These are phyloP conservation scores for Naganishia cerealis DNA, from an alignment of 1,284 basidiomycete species.

Conservation along the genomic window DNA sequence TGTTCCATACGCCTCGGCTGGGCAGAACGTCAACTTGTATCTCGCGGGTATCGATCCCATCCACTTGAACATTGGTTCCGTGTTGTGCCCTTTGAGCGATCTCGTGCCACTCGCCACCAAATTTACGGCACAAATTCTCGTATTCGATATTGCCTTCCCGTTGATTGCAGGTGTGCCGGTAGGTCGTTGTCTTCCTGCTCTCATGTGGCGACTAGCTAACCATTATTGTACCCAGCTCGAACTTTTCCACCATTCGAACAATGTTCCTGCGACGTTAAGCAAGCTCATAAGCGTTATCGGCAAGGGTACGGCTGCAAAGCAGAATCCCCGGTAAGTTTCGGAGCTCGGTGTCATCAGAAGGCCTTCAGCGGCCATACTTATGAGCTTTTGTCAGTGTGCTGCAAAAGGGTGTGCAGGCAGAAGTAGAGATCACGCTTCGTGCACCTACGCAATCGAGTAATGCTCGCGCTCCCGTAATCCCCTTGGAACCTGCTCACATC, in stretches of 20 bases:
- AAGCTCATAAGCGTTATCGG: constrained; percentile 78
- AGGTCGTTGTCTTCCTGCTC: constrained; percentile 40
- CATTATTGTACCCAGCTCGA: constrained; percentile 64
- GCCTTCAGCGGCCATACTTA: not conserved
- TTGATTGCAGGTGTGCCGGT: constrained; percentile 84
- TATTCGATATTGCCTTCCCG: constrained; percentile 89
- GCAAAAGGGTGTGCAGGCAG: constrained; percentile 76
- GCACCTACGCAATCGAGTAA: constrained; percentile 55
- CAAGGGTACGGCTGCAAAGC: constrained; percentile 70
- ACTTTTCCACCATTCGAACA: constrained; percentile 88
- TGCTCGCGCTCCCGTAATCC: constrained; percentile 63
- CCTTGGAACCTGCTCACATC: constrained; percentile 78
- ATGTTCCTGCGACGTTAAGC: constrained; percentile 82
- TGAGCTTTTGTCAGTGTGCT: constrained; percentile 64
- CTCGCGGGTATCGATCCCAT: constrained; percentile 81
- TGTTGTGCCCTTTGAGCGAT: constrained; percentile 71
- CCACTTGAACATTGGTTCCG: constrained; percentile 80
- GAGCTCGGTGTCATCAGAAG: constrained; percentile 10
- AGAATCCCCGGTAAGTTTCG: constrained; percentile 70
- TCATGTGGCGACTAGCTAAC: not conserved
- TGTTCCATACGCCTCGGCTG: constrained; percentile 85
- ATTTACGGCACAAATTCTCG: constrained; percentile 84
- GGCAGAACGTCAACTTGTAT: constrained; percentile 82
- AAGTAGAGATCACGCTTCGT: constrained; percentile 77
- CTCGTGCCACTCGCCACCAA: constrained; percentile 71